Base-by-base conservation (phyloP, 768 basidiomycete species). In the Kwoniella mangroviensis region DNA sequence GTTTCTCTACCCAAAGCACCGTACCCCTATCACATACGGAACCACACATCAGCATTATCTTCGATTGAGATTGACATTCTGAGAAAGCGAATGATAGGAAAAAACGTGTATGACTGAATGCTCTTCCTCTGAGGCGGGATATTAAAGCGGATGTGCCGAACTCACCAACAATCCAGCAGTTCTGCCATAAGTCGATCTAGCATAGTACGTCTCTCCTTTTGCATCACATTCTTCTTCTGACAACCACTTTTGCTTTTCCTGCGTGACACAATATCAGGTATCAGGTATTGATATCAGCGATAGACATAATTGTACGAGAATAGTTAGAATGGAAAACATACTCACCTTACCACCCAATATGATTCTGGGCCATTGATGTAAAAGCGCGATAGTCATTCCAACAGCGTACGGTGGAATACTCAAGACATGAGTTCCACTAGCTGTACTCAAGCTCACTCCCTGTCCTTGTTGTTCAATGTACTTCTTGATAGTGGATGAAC, bases 1-100 rank as follows among this genome's bases (percentile, higher is more conserved):
- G 78, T 78, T 66, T 83, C 82, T 21, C 82, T 41, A 21, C 78
- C 82, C 1, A 83, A 57, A n/a, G 79, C 74, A 2, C 81, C 82
- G 66, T 82, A 82, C 15, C 82, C 81, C 79, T 79, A 55, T 11
- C 43, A 42, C 24, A 60, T 42, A 2, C 17, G 15, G 1, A 19
- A 15, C 24, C 22, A 42, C 17, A n/a, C 11, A 45, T 40, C n/a
- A 45, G 45, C 17, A 69, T 4, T 2, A 49, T 12, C n/a, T n/a
- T n/a, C n/a, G 43, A 57, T 63, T 22, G 34, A 41, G 17, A 65
- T 73, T 24, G 49, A 21, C 19, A 45, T 22, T 42, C 34, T 21
- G 3, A 53, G 22, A 51, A n/a, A 60, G 17, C 58, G 41, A 63
- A 52, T 3, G 42, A 13, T n/a, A 63, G 62, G 4, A 6, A 45